Evolutionary conservation across 2,329 filamentous ascomycete species (phyloP).

Genomic region (Fusarium palustre): DNA sequence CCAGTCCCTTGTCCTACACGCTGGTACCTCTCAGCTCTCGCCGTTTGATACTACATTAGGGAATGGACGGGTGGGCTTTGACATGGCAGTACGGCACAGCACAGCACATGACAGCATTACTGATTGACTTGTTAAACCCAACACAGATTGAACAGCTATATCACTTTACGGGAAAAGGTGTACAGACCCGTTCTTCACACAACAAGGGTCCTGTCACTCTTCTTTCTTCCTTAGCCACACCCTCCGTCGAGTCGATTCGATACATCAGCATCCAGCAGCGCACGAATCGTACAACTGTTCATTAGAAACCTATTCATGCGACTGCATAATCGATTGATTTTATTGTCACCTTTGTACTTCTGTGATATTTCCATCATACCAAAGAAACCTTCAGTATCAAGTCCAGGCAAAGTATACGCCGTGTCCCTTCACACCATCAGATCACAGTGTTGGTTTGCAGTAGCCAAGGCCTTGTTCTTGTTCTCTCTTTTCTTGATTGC

Average conservation of each 20-base stretch:
- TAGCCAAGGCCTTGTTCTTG: not conserved
- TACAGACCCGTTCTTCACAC: slow-evolving; percentile 31
- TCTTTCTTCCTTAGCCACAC: slow-evolving; percentile 27
- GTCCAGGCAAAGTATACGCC: not conserved
- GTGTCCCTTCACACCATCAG: slow-evolving; percentile 3
- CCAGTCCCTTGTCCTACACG: slow-evolving; percentile 2
- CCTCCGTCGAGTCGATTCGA: slow-evolving; percentile 24
- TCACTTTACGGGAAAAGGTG: slow-evolving; percentile 24
- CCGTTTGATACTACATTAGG: slow-evolving; percentile 12
- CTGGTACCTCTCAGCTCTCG: slow-evolving; percentile 6
- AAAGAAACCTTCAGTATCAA: not conserved
- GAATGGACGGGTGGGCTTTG: slow-evolving; percentile 4
- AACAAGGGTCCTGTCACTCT: slow-evolving; percentile 41
- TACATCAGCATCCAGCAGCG: not conserved
- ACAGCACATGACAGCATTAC: not conserved
- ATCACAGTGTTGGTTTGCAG: slow-evolving; percentile 20
- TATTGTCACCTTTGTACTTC: not conserved
- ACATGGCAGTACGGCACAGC: slow-evolving; percentile 13
- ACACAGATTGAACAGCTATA: not conserved
- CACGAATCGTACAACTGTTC: slow-evolving; percentile 9
- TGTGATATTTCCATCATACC: not conserved
- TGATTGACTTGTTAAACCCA: not conserved
- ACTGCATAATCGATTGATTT: not conserved
- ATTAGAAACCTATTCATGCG: slow-evolving; percentile 4
- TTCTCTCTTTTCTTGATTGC: not conserved